phyloP scores from a whole-genome alignment of 2,329 filamentous ascomycete species.

The Pseudogymnoascus sp. region DNA sequence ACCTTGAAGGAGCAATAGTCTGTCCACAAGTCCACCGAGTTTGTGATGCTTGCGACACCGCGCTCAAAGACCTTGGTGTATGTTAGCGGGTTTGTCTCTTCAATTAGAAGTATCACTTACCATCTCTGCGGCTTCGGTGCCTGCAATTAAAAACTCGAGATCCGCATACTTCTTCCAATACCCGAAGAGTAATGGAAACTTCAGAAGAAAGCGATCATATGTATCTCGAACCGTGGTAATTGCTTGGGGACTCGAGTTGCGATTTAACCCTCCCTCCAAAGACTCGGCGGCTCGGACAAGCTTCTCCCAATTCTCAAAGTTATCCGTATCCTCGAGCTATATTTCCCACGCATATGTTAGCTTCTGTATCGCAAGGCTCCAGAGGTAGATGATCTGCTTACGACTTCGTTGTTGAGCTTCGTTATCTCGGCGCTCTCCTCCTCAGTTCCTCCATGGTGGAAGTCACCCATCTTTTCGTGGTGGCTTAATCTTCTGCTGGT shows the following conservation, averaged over 20 bases:
- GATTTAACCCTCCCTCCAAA: constrained; percentile 87
- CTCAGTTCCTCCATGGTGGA: constrained; percentile 64
- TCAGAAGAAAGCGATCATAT: constrained; percentile 87
- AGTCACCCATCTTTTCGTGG: constrained; percentile 54
- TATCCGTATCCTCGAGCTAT: constrained; percentile 60
- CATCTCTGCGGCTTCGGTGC: constrained; percentile 95
- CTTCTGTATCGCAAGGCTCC: not conserved
- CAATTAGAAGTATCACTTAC: constrained; percentile 40
- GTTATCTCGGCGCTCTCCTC: constrained; percentile 78
- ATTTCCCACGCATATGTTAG: constrained; percentile 17
- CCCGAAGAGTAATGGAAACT: constrained; percentile 91
- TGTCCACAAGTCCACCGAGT: constrained; percentile 93
- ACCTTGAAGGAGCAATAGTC: constrained; percentile 98
- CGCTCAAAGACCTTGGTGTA: constrained; percentile 75
- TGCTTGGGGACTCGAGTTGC: constrained; percentile 91
- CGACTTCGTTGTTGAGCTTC: constrained; percentile 69
- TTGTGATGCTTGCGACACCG: constrained; percentile 84
- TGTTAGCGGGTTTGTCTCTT: constrained; percentile 22
- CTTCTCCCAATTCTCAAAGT: constrained; percentile 92
- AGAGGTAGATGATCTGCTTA: constrained; percentile 40
- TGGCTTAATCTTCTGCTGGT: not conserved
- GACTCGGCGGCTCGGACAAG: constrained; percentile 74
- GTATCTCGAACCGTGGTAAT: constrained; percentile 79
- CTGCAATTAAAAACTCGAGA: constrained; percentile 91
- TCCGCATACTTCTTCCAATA: constrained; percentile 99